Percentiles rank a stretch among this genome's conserved stretches.
Evolutionary conservation across 129 eudicot species (phyloP).

Genomic region (Artemisia argyi): DNA sequence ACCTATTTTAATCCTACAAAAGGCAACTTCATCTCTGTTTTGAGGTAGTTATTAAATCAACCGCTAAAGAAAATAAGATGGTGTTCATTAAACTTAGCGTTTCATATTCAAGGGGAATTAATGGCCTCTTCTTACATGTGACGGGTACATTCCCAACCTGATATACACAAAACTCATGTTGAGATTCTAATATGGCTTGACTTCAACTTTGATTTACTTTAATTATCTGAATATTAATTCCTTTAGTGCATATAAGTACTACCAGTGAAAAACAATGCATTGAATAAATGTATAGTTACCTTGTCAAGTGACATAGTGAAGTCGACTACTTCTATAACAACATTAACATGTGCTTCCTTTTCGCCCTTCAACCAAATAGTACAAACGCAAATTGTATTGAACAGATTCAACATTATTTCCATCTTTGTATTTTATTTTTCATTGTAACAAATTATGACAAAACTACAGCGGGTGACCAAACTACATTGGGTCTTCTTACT

Average conservation of each 20-base stretch:
- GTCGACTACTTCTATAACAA: conserved; percentile 85
- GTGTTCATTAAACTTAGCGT: conserved; percentile 67
- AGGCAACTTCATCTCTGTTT: neutral
- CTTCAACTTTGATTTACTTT: neutral
- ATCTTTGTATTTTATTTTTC: neutral
- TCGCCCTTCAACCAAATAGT: conserved; percentile 61
- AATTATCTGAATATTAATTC: too few relatives aligned
- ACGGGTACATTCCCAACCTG: conserved; percentile 93
- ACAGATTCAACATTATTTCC: neutral
- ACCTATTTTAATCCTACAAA: conserved; percentile 57
- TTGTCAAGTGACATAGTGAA: conserved; percentile 65
- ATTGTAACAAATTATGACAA: neutral
- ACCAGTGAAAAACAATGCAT: neutral
- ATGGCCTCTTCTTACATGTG: conserved; percentile 72
- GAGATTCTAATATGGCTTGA: too few relatives aligned
- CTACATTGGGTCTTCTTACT: too few relatives aligned
- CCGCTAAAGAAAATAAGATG: neutral
- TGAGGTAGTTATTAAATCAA: neutral
- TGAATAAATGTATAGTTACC: conserved; percentile 40
- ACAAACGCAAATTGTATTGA: conserved; percentile 2
- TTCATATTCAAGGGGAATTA: conserved; percentile 84
- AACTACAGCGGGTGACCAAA: too few relatives aligned
- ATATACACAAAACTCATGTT: conserved; percentile 13
- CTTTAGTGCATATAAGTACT: too few relatives aligned
- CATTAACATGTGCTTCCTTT: conserved; percentile 86